Evolutionary conservation across 495 filamentous ascomycete species (phyloP).

Genomic region (Aspergillus conjunctus): DNA sequence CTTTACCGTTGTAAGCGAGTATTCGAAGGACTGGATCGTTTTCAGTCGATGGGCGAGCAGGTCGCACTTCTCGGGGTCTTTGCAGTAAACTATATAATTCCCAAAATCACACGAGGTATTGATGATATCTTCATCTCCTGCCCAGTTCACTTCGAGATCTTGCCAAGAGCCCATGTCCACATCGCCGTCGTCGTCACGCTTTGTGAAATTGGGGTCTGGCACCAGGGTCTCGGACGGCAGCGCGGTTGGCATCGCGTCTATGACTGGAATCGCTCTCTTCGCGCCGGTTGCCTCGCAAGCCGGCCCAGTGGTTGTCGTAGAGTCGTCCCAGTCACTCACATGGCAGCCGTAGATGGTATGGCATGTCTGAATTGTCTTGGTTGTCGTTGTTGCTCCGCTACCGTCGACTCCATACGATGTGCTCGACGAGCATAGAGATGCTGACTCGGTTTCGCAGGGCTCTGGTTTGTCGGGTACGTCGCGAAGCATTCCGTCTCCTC

Average conservation of each 20-base stretch:
- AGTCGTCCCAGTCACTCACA: slow-evolving; percentile 4
- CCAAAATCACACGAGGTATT: not conserved
- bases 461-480: slow-evolving; percentile 6
- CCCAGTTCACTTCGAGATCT: not conserved
- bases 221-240: not conserved
- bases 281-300: not conserved
- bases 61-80: not conserved
- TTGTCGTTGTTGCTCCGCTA: slow-evolving; percentile 1
- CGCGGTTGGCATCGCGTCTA: not conserved
- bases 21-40: not conserved
- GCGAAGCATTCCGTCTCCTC: not conserved
- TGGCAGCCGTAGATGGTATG: slow-evolving; percentile 7
- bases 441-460: slow-evolving; percentile 6
- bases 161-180: not conserved
- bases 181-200: not conserved
- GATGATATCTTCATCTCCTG: not conserved
- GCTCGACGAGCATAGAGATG: slow-evolving; percentile 5
- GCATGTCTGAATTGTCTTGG: not conserved
- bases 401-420: slow-evolving; percentile 4
- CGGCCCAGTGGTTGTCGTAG: not conserved
- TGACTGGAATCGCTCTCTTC: not conserved
- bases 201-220: not conserved
- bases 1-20: not conserved
- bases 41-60: not conserved
- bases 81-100: not conserved